A percentile compares a stretch with the other conserved stretches of the same genome.
These are phyloP conservation scores for Luvunga scandens DNA, from an alignment of 345 rosid genomes.

Conservation along the genomic window DNA sequence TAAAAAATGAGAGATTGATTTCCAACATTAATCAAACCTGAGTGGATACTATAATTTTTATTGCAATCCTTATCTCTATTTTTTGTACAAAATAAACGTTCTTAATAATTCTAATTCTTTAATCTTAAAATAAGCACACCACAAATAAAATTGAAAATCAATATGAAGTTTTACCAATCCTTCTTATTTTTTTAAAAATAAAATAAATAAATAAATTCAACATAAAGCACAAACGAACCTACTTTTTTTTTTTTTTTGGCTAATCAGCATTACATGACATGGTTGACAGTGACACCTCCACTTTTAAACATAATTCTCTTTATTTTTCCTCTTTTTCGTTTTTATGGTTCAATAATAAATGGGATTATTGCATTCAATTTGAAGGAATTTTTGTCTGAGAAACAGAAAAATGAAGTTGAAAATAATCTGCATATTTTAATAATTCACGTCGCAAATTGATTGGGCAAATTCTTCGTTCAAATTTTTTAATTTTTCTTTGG, in stretches of 20 bases:
- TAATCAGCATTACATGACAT: no score
- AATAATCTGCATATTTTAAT: not conserved
- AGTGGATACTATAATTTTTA: rapidly evolving
- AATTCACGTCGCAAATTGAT: not conserved
- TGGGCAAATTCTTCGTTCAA: not conserved
- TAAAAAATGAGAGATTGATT: no score
- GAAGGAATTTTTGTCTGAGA: not conserved
- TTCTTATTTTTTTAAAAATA: no score
- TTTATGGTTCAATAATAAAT: not conserved
- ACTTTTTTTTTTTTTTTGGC: not conserved
- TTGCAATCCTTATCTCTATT: rapidly evolving
- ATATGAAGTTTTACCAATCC: no score
- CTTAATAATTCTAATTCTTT: rapidly evolving
- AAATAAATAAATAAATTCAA: not conserved
- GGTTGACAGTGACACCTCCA: not conserved
- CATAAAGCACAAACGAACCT: not conserved
- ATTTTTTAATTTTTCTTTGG: not conserved
- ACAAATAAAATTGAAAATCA: no score
- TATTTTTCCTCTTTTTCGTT: not conserved
- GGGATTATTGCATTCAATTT: not conserved
- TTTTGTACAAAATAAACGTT: rapidly evolving
- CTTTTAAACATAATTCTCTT: not conserved
- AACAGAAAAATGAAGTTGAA: not conserved
- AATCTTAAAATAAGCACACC: no score
- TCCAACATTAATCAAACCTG: rapidly evolving